Evolutionary conservation across 2,329 filamentous ascomycete genomes (phyloP), one percentile per base, ranked within the genome.

Genomic region (Sporothrix protearum): DNA sequence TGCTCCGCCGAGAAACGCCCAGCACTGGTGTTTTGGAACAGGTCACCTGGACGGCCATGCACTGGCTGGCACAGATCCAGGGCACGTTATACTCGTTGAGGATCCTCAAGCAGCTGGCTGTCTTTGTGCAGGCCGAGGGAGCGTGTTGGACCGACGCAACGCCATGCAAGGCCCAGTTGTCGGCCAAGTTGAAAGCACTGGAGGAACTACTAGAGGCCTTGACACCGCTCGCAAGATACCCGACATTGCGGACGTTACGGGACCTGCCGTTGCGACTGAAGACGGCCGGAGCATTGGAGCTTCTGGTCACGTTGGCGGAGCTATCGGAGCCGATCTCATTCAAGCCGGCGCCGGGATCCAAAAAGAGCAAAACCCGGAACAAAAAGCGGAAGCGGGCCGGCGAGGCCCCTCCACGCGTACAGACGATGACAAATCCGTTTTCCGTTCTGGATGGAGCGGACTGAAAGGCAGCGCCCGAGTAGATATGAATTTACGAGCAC

Each of bases 81-180:
- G 87, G 86, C 4, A 82, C 84, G 0, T 78, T 88, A 6, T 92
- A 91, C 76, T 91, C 89, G 0, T 76, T 91, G 0, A 83, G 88
- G 57, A 86, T 88, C 73, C 77, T 86, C 25, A 80, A 80, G 72
- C 87, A 89, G 76, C 77, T 88, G 3, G 73, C 85, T 2, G 80
- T 80, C 30, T 76, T 81, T 9, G 68, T 82, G 12, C 14, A 63
- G 6, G 22, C 49, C 0, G 28, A 64, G 10, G 19, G 9, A 14
- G 36, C 3, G 9, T 2, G 22, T 10, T 25, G 10, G 39, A 30
- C 42, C 49, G 49, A 53, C 22, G 10, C 2, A 9, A 28, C 22
- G 49, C 14, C 22, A 28, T 4, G 28, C 22, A 4, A 9, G 8
- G 14, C 9, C 49, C 22, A 53, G n/a, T 22, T 57, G n/a, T 16